These are phyloP conservation scores for Vitis riparia DNA, from an alignment of 164 flowering plant genomes.

Conservation along the genomic window DNA sequence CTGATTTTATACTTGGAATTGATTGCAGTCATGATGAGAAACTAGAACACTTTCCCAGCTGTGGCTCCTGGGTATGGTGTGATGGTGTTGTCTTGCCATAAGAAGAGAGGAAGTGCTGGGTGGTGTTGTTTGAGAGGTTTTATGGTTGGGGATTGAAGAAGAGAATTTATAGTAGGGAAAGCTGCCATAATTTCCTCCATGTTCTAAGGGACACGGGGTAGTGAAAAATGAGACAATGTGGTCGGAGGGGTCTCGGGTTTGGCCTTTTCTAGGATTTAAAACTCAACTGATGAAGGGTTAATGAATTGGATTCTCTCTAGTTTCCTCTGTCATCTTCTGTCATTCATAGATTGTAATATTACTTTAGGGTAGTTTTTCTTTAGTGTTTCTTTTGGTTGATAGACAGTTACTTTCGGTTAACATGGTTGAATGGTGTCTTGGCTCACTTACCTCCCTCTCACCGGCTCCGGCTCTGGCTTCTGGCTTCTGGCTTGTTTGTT, in stretches of 20 bases:
- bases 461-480: constrained; percentile 2
- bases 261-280: constrained; percentile 30
- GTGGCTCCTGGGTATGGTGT: constrained; percentile 14
- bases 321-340: constrained; percentile 6
- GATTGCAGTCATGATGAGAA: constrained; percentile 22
- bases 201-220: constrained; percentile 68
- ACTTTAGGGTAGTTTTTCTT: constrained; percentile 14
- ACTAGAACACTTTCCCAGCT: constrained; percentile 9
- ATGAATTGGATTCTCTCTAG: constrained; percentile 13
- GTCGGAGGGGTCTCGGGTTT: constrained; percentile 35
- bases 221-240: constrained; percentile 59
- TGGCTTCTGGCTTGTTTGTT: constrained; percentile 6
- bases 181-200: constrained; percentile 81
- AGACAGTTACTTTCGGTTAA: constrained; percentile 44
- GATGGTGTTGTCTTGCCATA: constrained; percentile 8
- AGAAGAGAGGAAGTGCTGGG: constrained; percentile 11
- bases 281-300: constrained; percentile 1
- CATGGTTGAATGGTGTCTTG: not conserved
- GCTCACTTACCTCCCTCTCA: not conserved
- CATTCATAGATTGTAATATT: not conserved
- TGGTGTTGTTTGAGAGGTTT: constrained; percentile 16
- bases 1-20: constrained; percentile 20
- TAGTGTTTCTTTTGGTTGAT: constrained; percentile 7
- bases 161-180: constrained; percentile 21
- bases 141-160: constrained; percentile 22